These are phyloP conservation scores for Gyromitra esculenta DNA, from an alignment of 2,329 filamentous ascomycete genomes.

Conservation along the genomic window DNA sequence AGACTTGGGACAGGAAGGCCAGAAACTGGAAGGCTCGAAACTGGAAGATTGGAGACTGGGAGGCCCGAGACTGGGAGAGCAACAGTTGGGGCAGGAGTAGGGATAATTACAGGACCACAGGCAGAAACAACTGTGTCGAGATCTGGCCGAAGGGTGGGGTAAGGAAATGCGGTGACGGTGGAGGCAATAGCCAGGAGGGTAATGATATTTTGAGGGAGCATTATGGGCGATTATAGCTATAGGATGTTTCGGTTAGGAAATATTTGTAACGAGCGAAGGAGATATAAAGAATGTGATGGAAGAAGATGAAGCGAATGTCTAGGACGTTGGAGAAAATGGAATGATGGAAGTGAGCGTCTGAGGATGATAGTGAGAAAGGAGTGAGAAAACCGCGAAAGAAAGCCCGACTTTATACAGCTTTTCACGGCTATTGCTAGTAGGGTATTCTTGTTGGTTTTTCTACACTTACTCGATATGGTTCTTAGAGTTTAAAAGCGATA, in stretches of 20 bases:
- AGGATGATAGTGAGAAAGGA: not conserved
- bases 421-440: not conserved
- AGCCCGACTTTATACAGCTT: not conserved
- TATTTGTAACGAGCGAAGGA: not conserved
- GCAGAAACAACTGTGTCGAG: not conserved
- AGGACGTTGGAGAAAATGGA: too few relatives aligned
- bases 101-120: not conserved
- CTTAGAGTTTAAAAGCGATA: not conserved
- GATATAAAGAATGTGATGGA: not conserved
- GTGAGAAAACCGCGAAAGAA: not conserved
- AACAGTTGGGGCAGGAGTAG: not conserved
- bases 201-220: not conserved
- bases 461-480: not conserved
- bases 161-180: not conserved
- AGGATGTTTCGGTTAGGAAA: not conserved
- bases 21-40: not conserved
- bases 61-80: not conserved
- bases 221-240: not conserved
- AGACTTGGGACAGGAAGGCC: not conserved
- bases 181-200: conserved; percentile 5
- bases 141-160: not conserved
- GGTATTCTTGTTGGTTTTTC: not conserved
- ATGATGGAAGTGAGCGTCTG: not conserved
- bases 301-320: not conserved
- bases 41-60: not conserved